Percentiles rank a stretch among this genome's conserved stretches.
phyloP scores from a whole-genome alignment of 2,329 filamentous ascomycete genomes.

The Waltergamsia citrina region DNA sequence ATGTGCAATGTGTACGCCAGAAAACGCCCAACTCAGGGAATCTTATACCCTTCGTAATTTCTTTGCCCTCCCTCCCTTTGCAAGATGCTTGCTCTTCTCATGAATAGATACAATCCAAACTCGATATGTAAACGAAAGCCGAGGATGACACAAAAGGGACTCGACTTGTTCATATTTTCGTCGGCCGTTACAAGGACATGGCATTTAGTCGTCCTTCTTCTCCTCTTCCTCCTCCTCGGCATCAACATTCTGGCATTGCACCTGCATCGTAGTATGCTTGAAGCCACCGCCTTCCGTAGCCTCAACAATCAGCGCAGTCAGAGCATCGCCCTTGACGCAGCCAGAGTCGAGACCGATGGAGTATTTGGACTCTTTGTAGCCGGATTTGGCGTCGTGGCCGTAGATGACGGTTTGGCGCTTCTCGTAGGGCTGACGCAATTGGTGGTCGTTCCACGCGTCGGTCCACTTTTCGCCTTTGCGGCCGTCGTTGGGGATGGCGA shows the following conservation, averaged over 20 bases:
- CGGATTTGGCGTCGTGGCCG: conserved; percentile 72
- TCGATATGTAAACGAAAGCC: too few relatives aligned
- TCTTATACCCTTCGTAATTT: too few relatives aligned
- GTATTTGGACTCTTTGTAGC: conserved; percentile 52
- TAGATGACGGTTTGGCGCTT: conserved; percentile 65
- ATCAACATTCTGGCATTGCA: conserved; percentile 23
- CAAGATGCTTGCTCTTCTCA: too few relatives aligned
- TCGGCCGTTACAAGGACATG: too few relatives aligned
- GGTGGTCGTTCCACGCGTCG: conserved; percentile 47
- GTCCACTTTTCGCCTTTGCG: conserved; percentile 57
- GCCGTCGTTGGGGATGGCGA: conserved; percentile 27
- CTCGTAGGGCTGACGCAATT: conserved; percentile 21
- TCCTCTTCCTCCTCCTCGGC: too few relatives aligned
- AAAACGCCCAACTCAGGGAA: too few relatives aligned
- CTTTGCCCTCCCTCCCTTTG: too few relatives aligned
- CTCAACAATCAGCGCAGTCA: conserved; percentile 72
- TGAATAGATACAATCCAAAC: too few relatives aligned
- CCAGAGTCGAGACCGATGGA: conserved; percentile 80
- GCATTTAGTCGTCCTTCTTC: too few relatives aligned
- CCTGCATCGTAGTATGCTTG: conserved; percentile 27
- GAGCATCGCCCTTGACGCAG: conserved; percentile 64
- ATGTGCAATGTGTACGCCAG: too few relatives aligned
- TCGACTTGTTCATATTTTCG: too few relatives aligned
- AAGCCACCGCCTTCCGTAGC: conserved; percentile 22
- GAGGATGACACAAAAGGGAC: too few relatives aligned